Base-by-base conservation (phyloP, 768 basidiomycete genomes). In the Calocybe gangraenosa region DNA sequence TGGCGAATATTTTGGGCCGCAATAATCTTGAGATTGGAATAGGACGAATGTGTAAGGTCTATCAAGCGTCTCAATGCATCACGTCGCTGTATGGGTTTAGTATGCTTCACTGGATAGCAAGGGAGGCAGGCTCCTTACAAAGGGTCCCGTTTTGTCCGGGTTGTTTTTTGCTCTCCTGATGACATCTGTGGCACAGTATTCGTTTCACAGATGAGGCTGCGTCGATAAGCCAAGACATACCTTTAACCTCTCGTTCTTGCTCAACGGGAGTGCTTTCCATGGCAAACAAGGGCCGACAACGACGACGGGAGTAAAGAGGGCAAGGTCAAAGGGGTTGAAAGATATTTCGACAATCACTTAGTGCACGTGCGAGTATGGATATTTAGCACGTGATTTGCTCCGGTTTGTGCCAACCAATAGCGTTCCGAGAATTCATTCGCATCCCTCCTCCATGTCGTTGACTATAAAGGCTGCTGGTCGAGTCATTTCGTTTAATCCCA, bases 1-100 rank as follows among this genome's bases (percentile, higher is more conserved):
- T 63, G 51, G 25, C 68, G 74, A 45, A 87, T 75, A 41, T 79
- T 73, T 23, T 63, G 63, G 0, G 83, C 84, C 0, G 79, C 82
- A 23, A 81, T 65, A 19, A 71, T 73, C 54, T 82, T 84, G 47
- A 80, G 61, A 13, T 61, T 54, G 0, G 75, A 46, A 38, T 76
- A 57, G 1, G 65, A 57, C 1, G 74, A 75, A 39, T 76, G 79
- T 0, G 74, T 75, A 34, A 79, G 65, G 17, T 71, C 67, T 51
- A 85, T 78, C 25, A 84, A 69, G 30, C 70, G 71, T 45, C 66
- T 67, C 48, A 86, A 62, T 9, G 73, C 68, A 38, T 75, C 68
- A 52, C 68, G 72, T 42, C 78, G 71, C 83, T 84, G 53, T 15
- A 37, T 20, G 17, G 28, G 32, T 33, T 51, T 33, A 50, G 44